Evolutionary conservation across 2,329 filamentous ascomycete genomes (phyloP).

Genomic region (Beauveria bassiana): DNA sequence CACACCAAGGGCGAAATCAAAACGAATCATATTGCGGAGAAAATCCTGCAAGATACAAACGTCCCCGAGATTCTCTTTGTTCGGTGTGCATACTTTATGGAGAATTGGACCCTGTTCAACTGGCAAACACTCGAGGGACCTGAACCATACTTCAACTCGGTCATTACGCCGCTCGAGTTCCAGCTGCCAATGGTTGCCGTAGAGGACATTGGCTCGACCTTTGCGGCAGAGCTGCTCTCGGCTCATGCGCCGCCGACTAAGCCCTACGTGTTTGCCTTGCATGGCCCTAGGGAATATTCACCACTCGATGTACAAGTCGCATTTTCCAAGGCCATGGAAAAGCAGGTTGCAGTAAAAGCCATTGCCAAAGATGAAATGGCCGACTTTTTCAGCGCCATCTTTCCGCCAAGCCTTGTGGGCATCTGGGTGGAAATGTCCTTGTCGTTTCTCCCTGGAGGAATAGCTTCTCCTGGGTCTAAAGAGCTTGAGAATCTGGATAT

Average conservation of each 20-base stretch:
- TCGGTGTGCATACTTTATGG: constrained; percentile 30
- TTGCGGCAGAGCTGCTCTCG: constrained; percentile 21
- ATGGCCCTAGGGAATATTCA: constrained; percentile 22
- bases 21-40: constrained; percentile 27
- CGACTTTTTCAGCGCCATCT: constrained; percentile 16
- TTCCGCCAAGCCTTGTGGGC: constrained; percentile 18
- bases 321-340: constrained; percentile 20
- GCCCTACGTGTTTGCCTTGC: constrained; percentile 25
- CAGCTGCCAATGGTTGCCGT: constrained; percentile 25
- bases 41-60: constrained; percentile 13
- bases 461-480: constrained; percentile 15
- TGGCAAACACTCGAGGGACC: constrained; percentile 19
- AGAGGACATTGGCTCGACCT: constrained; percentile 17
- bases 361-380: constrained; percentile 20
- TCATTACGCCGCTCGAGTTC: constrained; percentile 25
- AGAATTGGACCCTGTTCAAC: constrained; percentile 27
- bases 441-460: constrained; percentile 21
- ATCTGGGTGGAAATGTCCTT: constrained; percentile 25
- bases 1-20: constrained; percentile 26
- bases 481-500: constrained; percentile 14
- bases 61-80: constrained; percentile 23
- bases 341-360: constrained; percentile 19
- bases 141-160: constrained; percentile 25
- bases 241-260: constrained; percentile 13
- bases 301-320: constrained; percentile 22